phyloP scores from a whole-genome alignment of 129 eudicot genomes.

The Pulicaria dysenterica region DNA sequence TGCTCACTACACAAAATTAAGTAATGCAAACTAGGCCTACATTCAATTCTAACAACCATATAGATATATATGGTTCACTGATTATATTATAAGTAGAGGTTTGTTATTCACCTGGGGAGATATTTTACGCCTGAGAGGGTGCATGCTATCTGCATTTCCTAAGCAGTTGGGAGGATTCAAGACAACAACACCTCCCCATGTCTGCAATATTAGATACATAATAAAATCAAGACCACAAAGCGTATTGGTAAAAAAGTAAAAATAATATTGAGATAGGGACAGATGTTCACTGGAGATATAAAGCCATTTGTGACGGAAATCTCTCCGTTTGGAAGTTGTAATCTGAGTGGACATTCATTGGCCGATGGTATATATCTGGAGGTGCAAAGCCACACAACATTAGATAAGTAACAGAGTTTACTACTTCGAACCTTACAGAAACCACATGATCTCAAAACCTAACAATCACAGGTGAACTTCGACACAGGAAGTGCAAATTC shows the following conservation, averaged over 20 bases:
- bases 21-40: not conserved
- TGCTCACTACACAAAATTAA: no score
- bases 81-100: not conserved
- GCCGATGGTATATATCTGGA: slow-evolving; percentile 91
- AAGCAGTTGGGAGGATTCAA: slow-evolving; percentile 81
- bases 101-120: slow-evolving; percentile 61
- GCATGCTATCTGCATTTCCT: slow-evolving; percentile 36
- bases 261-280: slow-evolving; percentile 15
- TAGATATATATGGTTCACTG: not conserved
- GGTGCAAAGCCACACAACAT: slow-evolving; percentile 24
- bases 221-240: slow-evolving; percentile 19
- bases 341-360: slow-evolving; percentile 80
- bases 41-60: not conserved
- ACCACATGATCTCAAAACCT: slow-evolving; percentile 9
- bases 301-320: slow-evolving; percentile 81
- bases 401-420: slow-evolving; percentile 21
- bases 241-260: slow-evolving; percentile 9
- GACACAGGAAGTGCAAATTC: not conserved
- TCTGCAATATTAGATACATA: slow-evolving; percentile 50
- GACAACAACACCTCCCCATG: slow-evolving; percentile 98
- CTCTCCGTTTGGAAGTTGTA: slow-evolving; percentile 91
- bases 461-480: slow-evolving; percentile 16
- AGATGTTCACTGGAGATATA: slow-evolving; percentile 78
- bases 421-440: not conserved
- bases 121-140: slow-evolving; percentile 49